A percentile compares a stretch with the other conserved stretches of the same genome.
Conservation (phyloP, 73 alveolate species). For the Uronychia binucleata region DNA sequence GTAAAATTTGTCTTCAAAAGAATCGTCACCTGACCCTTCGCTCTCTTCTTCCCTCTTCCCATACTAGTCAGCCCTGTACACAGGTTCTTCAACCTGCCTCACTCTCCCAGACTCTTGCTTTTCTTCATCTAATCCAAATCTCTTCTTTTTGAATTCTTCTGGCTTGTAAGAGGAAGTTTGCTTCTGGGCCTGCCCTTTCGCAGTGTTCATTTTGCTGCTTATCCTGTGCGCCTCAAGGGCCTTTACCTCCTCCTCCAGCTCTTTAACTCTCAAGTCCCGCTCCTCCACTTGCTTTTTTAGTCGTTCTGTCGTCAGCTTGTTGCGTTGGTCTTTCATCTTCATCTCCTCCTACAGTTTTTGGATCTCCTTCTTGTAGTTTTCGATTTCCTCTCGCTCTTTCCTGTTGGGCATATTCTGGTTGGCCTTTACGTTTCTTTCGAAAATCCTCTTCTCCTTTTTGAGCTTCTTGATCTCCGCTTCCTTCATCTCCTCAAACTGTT, state of each 20-base stretch:
- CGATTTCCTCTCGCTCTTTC: slow-evolving; percentile 40
- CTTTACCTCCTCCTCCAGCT: slow-evolving; percentile 28
- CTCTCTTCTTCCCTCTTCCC: slow-evolving; percentile 19
- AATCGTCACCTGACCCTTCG: too few relatives aligned
- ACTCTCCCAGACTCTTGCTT: background rate
- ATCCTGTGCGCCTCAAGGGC: background rate
- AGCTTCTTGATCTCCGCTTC: slow-evolving; percentile 23
- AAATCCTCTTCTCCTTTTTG: slow-evolving; percentile 33
- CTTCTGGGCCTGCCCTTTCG: slow-evolving; percentile 20
- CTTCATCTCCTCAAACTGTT: slow-evolving; percentile 23
- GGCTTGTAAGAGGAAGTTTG: slow-evolving; percentile 4
- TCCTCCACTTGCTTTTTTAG: slow-evolving; percentile 36
- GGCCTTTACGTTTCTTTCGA: slow-evolving; percentile 34
- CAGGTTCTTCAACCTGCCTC: background rate
- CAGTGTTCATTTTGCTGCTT: background rate
- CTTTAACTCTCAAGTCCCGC: slow-evolving; percentile 2
- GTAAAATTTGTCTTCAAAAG: too few relatives aligned
- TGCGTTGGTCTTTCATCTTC: slow-evolving; percentile 16
- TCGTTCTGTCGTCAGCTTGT: slow-evolving; percentile 16
- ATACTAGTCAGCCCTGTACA: slow-evolving; percentile 10
- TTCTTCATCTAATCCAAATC: background rate
- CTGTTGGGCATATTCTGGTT: slow-evolving; percentile 6
- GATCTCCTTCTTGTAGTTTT: slow-evolving; percentile 11
- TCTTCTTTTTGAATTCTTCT: slow-evolving; percentile 33
- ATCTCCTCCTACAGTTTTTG: slow-evolving; percentile 22